A percentile compares a stretch with the other conserved stretches of the same genome.
Evolutionary conservation across 192 early-diverging fungal species (phyloP).

Genomic region (Umbelopsis isabellina): DNA sequence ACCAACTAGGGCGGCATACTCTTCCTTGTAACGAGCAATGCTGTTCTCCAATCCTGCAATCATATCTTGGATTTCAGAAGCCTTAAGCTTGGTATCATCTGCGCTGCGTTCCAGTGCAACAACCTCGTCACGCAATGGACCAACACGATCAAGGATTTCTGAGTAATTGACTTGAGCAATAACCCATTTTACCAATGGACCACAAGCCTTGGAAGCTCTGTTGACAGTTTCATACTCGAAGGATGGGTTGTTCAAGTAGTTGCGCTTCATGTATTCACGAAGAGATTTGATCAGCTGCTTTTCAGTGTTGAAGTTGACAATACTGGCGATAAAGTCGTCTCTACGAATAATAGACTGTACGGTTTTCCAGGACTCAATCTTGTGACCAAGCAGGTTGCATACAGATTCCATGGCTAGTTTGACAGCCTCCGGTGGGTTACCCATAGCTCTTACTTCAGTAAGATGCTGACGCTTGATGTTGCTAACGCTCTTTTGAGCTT

Average conservation of each 20-base stretch:
- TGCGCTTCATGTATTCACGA: conserved; percentile 78
- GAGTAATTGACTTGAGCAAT: conserved; percentile 94
- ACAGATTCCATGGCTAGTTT: conserved; percentile 98
- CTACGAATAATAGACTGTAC: conserved; percentile 88
- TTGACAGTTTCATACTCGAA: conserved; percentile 97
- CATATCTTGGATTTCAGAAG: conserved; percentile 74
- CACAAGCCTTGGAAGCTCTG: conserved; percentile 97
- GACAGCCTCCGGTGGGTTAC: conserved; percentile 94
- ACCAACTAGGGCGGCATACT: conserved; percentile 95
- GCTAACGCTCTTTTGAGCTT: conserved; percentile 92
- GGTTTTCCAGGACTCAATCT: conserved; percentile 86
- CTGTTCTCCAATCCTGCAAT: conserved; percentile 83
- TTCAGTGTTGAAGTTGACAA: conserved; percentile 96
- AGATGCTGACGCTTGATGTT: conserved; percentile 97
- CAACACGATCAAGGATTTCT: conserved; percentile 92
- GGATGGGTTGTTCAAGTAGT: conserved; percentile 81
- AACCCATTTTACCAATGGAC: conserved; percentile 98
- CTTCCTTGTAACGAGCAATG: conserved; percentile 93
- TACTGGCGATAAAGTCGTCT: conserved; percentile 97
- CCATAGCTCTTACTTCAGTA: conserved; percentile 95
- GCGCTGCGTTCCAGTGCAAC: conserved; percentile 79
- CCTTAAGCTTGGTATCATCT: conserved; percentile 69
- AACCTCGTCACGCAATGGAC: conserved; percentile 94
- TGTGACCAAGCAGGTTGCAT: conserved; percentile 90
- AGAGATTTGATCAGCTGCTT: conserved; percentile 71